phyloP scores from a whole-genome alignment of 176 grass and related monocot genomes.

The Cenchrus americanus region DNA sequence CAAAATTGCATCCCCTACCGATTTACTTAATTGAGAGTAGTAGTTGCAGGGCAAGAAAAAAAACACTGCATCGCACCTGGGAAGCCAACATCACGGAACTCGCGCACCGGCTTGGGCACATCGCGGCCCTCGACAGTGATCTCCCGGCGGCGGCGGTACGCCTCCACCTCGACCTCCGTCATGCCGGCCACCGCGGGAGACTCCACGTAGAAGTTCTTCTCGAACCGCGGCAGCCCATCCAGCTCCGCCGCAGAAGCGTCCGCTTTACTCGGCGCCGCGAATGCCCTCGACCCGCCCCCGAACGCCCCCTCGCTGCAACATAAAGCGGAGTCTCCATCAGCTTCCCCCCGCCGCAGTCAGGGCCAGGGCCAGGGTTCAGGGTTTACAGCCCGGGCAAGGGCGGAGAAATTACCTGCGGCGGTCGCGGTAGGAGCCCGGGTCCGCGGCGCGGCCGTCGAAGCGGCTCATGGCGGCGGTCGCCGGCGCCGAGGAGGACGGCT shows the following conservation, averaged over 20 bases:
- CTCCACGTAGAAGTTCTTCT: conserved; percentile 99
- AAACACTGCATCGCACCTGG: conserved; percentile 54
- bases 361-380: conserved; percentile 17
- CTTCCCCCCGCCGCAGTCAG: not conserved
- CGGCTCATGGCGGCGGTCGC: conserved; percentile 69
- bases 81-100: conserved; percentile 78
- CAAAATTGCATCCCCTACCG: not conserved
- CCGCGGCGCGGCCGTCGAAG: conserved; percentile 80
- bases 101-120: conserved; percentile 80
- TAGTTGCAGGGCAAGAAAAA: not conserved
- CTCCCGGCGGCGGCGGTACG: conserved; percentile 76
- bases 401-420: conserved; percentile 58
- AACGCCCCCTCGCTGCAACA: conserved; percentile 68
- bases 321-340: conserved; percentile 6
- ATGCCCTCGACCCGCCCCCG: conserved; percentile 63
- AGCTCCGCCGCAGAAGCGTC: conserved; percentile 62
- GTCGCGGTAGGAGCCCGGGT: conserved; percentile 86
- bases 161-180: conserved; percentile 77
- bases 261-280: conserved; percentile 56
- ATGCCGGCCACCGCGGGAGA: conserved; percentile 66
- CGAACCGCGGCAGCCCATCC: conserved; percentile 83
- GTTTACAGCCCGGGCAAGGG: not conserved
- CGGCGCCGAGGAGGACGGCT: conserved; percentile 22
- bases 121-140: conserved; percentile 85
- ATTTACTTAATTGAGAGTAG: not conserved